Evolutionary conservation across 1,284 basidiomycete species (phyloP).

Genomic region (Apiotrichum veenhuisii): DNA sequence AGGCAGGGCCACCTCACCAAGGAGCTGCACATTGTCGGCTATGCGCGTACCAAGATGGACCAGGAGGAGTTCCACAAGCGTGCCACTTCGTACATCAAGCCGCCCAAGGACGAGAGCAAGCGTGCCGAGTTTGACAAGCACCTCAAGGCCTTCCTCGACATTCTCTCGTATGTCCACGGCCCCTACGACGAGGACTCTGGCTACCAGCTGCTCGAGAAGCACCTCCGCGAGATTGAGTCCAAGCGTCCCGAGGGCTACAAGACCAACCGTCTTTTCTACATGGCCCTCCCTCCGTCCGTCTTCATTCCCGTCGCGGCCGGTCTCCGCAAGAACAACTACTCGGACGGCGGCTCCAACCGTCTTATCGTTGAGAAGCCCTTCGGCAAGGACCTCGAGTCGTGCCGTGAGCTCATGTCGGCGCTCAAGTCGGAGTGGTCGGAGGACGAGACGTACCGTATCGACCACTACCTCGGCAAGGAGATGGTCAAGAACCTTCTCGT

Average conservation of each 20-base stretch:
- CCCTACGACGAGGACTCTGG: slow-evolving; percentile 78
- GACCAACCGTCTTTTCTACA: slow-evolving; percentile 78
- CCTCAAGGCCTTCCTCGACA: slow-evolving; percentile 74
- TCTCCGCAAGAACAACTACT: slow-evolving; percentile 75
- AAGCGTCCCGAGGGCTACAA: slow-evolving; percentile 53
- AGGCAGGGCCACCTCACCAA: slow-evolving; percentile 72
- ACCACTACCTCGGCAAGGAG: slow-evolving; percentile 97
- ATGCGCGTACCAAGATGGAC: slow-evolving; percentile 78
- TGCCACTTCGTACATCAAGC: slow-evolving; percentile 77
- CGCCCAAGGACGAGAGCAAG: slow-evolving; percentile 56
- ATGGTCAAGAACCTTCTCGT: slow-evolving; percentile 98
- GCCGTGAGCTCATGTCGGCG: slow-evolving; percentile 68
- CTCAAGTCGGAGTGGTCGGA: slow-evolving; percentile 86
- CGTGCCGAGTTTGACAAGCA: slow-evolving; percentile 49
- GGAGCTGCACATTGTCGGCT: slow-evolving; percentile 84
- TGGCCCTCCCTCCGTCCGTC: slow-evolving; percentile 89
- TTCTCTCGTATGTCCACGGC: slow-evolving; percentile 77
- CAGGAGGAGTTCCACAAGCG: slow-evolving; percentile 78
- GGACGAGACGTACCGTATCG: slow-evolving; percentile 95
- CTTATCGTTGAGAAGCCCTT: slow-evolving; percentile 97
- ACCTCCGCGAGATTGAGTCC: slow-evolving; percentile 72
- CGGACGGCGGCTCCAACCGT: slow-evolving; percentile 68
- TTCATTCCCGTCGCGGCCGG: slow-evolving; percentile 83
- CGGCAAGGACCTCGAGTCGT: slow-evolving; percentile 87
- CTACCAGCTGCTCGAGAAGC: slow-evolving; percentile 70